phyloP scores from a whole-genome alignment of 305 asterid genomes.

The Salvia sclarea region DNA sequence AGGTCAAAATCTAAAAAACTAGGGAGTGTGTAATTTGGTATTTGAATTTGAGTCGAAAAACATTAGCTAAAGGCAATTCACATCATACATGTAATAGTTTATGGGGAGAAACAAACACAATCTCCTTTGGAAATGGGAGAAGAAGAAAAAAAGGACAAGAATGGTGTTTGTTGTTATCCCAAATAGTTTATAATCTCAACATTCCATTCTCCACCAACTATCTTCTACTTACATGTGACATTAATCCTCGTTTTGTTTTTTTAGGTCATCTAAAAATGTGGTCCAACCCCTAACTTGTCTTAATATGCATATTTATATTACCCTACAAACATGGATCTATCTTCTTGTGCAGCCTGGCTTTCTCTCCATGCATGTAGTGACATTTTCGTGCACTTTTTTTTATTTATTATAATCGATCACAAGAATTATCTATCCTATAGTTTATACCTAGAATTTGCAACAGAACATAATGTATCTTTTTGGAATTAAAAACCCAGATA shows the following conservation, averaged over 20 bases:
- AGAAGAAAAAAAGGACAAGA: neutral
- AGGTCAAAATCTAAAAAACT: too few species aligned
- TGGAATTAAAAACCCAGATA: neutral
- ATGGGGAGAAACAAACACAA: conserved; percentile 10
- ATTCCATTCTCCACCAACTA: conserved; percentile 40
- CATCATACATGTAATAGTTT: neutral
- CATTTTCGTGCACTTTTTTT: conserved; percentile 29
- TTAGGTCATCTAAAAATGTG: conserved; percentile 31
- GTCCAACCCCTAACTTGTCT: conserved; percentile 27
- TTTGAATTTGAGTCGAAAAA: too few species aligned
- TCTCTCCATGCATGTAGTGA: conserved; percentile 26
- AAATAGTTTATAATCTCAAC: conserved; percentile 24
- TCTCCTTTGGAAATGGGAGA: conserved; percentile 5
- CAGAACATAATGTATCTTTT: neutral
- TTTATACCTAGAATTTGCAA: neutral
- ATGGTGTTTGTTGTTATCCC: neutral
- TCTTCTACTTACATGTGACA: conserved; percentile 32
- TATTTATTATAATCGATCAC: neutral
- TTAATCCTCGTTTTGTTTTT: conserved; percentile 21
- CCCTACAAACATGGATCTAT: conserved; percentile 42
- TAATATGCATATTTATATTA: conserved; percentile 17
- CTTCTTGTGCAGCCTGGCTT: conserved; percentile 33
- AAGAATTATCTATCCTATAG: neutral
- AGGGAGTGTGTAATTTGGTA: neutral
- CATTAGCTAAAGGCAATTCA: neutral